Percentiles rank a stretch among this genome's conserved stretches.
phyloP scores from a whole-genome alignment of 441 rosid genomes.

The Cnidoscolus chayamansa region DNA sequence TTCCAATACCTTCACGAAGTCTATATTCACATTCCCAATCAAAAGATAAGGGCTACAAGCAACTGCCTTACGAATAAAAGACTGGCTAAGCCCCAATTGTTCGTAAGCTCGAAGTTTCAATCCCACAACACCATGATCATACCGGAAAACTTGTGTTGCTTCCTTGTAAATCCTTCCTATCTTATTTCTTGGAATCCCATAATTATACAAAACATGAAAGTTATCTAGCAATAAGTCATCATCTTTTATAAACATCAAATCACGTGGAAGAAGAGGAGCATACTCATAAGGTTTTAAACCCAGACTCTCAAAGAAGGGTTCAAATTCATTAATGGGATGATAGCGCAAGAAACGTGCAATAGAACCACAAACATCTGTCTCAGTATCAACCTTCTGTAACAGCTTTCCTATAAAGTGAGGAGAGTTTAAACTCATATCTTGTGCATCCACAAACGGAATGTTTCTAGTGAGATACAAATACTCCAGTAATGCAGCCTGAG shows the following conservation, averaged over 20 bases:
- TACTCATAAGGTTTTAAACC: conserved; percentile 60
- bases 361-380: conserved; percentile 33
- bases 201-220: conserved; percentile 56
- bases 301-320: conserved; percentile 79
- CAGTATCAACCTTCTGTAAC: conserved; percentile 33
- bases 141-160: conserved; percentile 52
- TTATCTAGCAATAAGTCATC: conserved; percentile 61
- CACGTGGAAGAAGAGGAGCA: conserved; percentile 44
- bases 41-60: conserved; percentile 53
- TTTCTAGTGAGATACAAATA: conserved; percentile 63
- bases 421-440: conserved; percentile 59
- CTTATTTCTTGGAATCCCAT: conserved; percentile 50
- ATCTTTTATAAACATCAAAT: conserved; percentile 62
- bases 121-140: conserved; percentile 45
- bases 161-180: conserved; percentile 62
- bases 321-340: conserved; percentile 84
- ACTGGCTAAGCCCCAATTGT: conserved; percentile 49
- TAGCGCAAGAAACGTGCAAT: conserved; percentile 48
- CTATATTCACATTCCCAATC: conserved; percentile 43
- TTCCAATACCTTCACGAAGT: conserved; percentile 43
- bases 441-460: conserved; percentile 55
- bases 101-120: conserved; percentile 58
- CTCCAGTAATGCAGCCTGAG: conserved; percentile 62
- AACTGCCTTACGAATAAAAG: conserved; percentile 43
- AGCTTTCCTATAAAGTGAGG: conserved; percentile 54